Percentiles rank a stretch among this genome's conserved stretches.
These are phyloP conservation scores for Leccinum barrowsii DNA, from an alignment of 768 basidiomycete species.

Conservation along the genomic window DNA sequence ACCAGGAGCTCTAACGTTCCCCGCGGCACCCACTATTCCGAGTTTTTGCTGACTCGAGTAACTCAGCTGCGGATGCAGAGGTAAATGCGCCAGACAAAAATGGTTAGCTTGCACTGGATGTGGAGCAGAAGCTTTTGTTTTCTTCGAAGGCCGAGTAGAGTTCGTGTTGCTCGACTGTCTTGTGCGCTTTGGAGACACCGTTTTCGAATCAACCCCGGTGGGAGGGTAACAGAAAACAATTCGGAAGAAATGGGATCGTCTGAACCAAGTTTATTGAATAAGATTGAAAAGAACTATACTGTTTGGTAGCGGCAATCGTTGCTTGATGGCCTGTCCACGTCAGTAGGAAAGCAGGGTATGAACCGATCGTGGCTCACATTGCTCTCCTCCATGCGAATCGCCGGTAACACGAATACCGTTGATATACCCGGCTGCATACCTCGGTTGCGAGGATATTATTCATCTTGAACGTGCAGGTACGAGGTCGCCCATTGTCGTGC, in stretches of 20 bases:
- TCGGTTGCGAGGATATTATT: no score
- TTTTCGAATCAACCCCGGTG: background rate
- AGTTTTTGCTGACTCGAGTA: slow-evolving; percentile 18
- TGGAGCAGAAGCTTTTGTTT: background rate
- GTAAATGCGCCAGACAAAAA: background rate
- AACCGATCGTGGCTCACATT: no score
- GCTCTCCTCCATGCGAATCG: no score
- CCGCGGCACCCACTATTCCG: slow-evolving; percentile 19
- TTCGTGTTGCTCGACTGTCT: slow-evolving; percentile 2
- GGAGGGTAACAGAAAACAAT: slow-evolving; percentile 12
- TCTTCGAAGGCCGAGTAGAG: slow-evolving; percentile 10
- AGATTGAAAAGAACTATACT: background rate
- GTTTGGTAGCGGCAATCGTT: no score
- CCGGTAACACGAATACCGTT: no score
- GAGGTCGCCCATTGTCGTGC: no score
- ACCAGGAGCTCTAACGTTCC: background rate
- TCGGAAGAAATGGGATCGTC: slow-evolving; percentile 21
- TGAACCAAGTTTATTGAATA: background rate
- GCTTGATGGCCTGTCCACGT: no score
- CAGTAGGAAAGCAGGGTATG: no score
- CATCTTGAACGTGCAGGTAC: no score
- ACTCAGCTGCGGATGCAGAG: slow-evolving; percentile 6
- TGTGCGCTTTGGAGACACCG: slow-evolving; percentile 11
- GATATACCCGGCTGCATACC: no score
- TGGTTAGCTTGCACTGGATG: background rate